Evolutionary conservation across 1,284 basidiomycete genomes (phyloP), one percentile per base, ranked within the genome.

Genomic region (Tetrapyrgos nigripes): DNA sequence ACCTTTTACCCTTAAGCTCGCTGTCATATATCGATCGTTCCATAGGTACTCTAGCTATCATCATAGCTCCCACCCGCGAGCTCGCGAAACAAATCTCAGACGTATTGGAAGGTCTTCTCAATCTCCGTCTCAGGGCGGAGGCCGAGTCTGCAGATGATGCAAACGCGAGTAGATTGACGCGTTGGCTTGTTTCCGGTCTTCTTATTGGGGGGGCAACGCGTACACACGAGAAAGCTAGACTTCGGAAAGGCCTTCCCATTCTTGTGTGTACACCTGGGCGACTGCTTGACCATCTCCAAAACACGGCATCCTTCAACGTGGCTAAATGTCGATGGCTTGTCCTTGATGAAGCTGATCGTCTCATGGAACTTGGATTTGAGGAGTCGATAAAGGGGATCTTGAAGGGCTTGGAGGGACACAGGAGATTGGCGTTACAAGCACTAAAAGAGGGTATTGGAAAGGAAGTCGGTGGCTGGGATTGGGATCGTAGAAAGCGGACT

Each of bases 341-440:
- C 1, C 85, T 99, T 28, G 97, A 99, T 70, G 97, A 99, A 77
- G 97, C 97, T 2, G 97, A 99, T 76, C 81, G 96, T 57, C 81
- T 98, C 11, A 98, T 99, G 83, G 96, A 98, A 69, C 89, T 98
- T 78, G 97, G 97, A 1, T 99, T 99, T 67, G 94, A 95, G 68
- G 89, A 93, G 43, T 94, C 97, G 11, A 85, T 99, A 50, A 85
- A 84, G 50, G 96, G 94, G 0, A 98, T 99, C 66, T 78, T 98
- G 55, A 87, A 90, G 67, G 89, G 91, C 13, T 73, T 98, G 14
- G 93, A 97, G 58, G 93, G 93, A 0, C 82, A 94, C 60, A 75
- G 85, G 61, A 88, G 85, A 68, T 82, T 92, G 27, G 93, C 89
- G 29, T 76, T 89, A 29, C 85, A 90, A 62, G 92, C 92, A 1